These are phyloP conservation scores for Alternaria alternata DNA, from an alignment of 2,329 filamentous ascomycete genomes.

Conservation along the genomic window DNA sequence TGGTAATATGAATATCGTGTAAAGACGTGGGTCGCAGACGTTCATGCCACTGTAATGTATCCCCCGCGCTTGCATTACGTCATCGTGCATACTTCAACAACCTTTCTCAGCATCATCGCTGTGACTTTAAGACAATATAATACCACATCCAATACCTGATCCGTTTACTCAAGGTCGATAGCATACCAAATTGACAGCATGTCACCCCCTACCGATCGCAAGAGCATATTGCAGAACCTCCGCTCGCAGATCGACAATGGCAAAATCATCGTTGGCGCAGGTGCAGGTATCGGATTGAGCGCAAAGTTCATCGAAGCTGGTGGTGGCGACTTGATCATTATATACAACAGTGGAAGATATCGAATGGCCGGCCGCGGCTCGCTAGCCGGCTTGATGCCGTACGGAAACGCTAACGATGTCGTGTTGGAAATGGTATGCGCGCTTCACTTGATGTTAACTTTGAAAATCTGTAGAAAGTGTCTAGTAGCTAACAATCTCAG, in stretches of 20 bases:
- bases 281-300: constrained; percentile 73
- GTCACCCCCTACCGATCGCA: constrained; percentile 65
- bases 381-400: constrained; percentile 74
- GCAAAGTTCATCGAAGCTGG: constrained; percentile 75
- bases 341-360: constrained; percentile 77
- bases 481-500: constrained; percentile 42
- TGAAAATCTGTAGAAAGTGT: too few species aligned
- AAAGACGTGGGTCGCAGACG: neutral
- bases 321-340: constrained; percentile 73
- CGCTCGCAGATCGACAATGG: constrained; percentile 63
- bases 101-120: neutral
- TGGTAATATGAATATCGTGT: neutral
- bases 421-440: constrained; percentile 70
- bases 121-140: neutral
- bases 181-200: constrained; percentile 48
- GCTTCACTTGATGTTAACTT: neutral
- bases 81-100: constrained; percentile 10
- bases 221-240: constrained; percentile 63
- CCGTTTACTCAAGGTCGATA: neutral
- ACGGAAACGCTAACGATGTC: constrained; percentile 74
- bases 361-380: constrained; percentile 77
- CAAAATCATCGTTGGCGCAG: constrained; percentile 71
- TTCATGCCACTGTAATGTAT: neutral
- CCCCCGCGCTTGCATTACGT: constrained; percentile 19
- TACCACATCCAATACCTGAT: neutral